Evolutionary conservation across 2,329 filamentous ascomycete species (phyloP).

Genomic region (Tolypocladium album): DNA sequence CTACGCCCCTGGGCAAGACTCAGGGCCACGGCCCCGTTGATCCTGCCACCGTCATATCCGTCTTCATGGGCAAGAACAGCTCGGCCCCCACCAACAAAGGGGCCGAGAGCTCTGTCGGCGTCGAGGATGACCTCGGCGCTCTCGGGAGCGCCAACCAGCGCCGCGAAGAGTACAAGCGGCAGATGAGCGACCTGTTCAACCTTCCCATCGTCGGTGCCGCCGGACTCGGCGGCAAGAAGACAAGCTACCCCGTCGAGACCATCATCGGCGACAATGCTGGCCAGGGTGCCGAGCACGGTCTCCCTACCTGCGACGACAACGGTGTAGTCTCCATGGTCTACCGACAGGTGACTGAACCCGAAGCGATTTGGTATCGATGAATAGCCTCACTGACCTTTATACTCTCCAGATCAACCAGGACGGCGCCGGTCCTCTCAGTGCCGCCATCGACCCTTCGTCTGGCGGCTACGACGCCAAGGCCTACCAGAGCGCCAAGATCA

Average conservation of each 20-base stretch:
- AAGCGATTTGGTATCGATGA: constrained; percentile 2
- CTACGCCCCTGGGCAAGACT: constrained; percentile 51
- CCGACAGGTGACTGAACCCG: constrained; percentile 28
- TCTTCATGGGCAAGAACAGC: constrained; percentile 44
- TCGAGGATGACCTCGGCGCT: constrained; percentile 29
- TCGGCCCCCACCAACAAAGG: constrained; percentile 27
- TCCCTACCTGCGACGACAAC: constrained; percentile 50
- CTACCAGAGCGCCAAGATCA: constrained; percentile 49
- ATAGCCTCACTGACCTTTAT: not conserved
- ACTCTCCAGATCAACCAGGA: constrained; percentile 55
- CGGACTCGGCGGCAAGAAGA: constrained; percentile 26
- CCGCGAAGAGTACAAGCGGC: constrained; percentile 13
- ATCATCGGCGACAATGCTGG: constrained; percentile 44
- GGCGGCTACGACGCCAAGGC: constrained; percentile 49
- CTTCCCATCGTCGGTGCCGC: constrained; percentile 3
- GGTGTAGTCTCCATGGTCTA: constrained; percentile 53
- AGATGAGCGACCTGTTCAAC: constrained; percentile 18
- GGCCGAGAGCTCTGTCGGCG: constrained; percentile 18
- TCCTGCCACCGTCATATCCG: constrained; percentile 42
- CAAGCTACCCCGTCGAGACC: constrained; percentile 29
- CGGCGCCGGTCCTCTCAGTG: constrained; percentile 52
- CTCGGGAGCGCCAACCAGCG: constrained; percentile 8
- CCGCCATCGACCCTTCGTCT: constrained; percentile 50
- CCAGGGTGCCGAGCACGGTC: constrained; percentile 36
- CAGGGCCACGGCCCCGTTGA: constrained; percentile 47